A percentile compares a stretch with the other conserved stretches of the same genome.
phyloP scores from a whole-genome alignment of 2,329 filamentous ascomycete genomes.

The Aureobasidium sp. region DNA sequence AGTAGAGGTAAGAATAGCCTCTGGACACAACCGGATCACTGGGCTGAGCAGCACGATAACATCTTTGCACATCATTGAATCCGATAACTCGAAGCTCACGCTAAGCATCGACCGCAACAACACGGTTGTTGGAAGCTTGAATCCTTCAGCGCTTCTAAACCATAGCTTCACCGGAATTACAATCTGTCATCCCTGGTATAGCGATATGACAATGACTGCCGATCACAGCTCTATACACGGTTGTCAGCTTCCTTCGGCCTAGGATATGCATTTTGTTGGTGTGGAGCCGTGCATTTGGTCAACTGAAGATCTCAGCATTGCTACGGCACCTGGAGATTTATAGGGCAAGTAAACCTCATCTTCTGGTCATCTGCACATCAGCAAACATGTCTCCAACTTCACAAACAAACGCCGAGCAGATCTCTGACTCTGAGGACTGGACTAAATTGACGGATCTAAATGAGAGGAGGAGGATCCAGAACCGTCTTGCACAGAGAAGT shows the following conservation, averaged over 20 bases:
- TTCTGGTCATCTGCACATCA: neutral
- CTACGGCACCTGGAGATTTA: neutral
- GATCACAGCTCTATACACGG: neutral
- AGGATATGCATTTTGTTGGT: neutral
- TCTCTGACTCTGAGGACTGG: slow-evolving; percentile 1
- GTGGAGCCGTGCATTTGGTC: neutral
- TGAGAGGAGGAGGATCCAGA: neutral
- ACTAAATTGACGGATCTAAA: neutral
- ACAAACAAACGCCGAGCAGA: neutral
- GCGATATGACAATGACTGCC: neutral
- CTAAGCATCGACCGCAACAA: neutral
- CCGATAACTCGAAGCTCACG: neutral
- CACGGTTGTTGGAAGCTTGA: neutral
- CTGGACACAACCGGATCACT: neutral
- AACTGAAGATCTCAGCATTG: neutral
- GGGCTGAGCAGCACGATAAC: neutral
- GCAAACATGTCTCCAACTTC: neutral
- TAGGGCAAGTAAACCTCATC: neutral
- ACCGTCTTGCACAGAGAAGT: neutral
- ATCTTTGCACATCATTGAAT: no score
- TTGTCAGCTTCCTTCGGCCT: neutral
- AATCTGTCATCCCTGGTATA: neutral
- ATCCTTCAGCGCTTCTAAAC: neutral
- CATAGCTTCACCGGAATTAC: neutral
- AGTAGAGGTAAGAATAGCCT: neutral